Evolutionary conservation across 2,329 filamentous ascomycete genomes (phyloP), one percentile per base, ranked within the genome.

Genomic region (Cladosporium cucumerinum): DNA sequence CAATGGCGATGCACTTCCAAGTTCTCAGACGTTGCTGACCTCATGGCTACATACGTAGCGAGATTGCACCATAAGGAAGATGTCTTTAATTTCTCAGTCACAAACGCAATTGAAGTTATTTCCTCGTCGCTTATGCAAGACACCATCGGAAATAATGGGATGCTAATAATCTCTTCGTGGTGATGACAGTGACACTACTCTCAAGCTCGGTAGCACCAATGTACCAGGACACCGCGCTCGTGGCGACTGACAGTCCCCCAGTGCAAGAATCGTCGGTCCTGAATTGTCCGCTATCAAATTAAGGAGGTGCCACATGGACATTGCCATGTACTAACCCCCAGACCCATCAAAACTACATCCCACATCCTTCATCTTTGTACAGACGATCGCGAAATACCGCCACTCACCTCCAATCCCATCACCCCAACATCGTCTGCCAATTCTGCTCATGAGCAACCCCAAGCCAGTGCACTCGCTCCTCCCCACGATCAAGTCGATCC

Each of bases 381-480:
- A 21, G 10, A 23, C 39, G 2, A 46, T 21, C 7, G 8, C n/a
- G 8, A 6, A 3, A 21, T 3, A 21, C 3, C n/a, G 8, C 39
- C 8, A 46, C n/a, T 11, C 39, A 10, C 18, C 16, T 7, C 18
- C 39, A n/a, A 21, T 8, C 18, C 28, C 23, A 21, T 67, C 62
- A 82, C 23, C 80, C 82, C 80, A 85, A 82, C 26, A 85, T 81
- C 16, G 83, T 85, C 72, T 85, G 82, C 82, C 82, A 85, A 10
- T 82, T 80, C 65, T 82, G 84, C 71, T 85, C 82, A 68, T 84
- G 81, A 80, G 85, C 83, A 6, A 86, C 79, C 70, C 85, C 82
- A 69, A 85, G 79, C 84, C 84, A 86, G 71, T 84, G 85, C 4
- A 79, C 76, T 30, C 81, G 76, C 16, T 46, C 25, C n/a, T 78